Base-by-base conservation (phyloP, 495 filamentous ascomycete species). In the Talaromyces wortmannii region DNA sequence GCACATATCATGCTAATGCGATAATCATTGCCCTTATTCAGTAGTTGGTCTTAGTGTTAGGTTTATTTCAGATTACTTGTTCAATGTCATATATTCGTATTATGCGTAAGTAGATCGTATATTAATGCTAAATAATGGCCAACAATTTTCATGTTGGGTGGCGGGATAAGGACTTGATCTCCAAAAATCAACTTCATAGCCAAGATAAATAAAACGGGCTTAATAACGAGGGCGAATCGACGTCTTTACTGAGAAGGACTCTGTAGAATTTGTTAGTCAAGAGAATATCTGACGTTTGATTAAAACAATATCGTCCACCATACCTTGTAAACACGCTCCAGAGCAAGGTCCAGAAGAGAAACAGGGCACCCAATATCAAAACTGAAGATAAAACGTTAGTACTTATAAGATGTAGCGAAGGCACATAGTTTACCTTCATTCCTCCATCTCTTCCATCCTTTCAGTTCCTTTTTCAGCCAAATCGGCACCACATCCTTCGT, bases 401-500 rank as follows among this genome's bases (percentile, higher is more conserved):
- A 10, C 33, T 42, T 31, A n/a, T 33, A 15, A 16, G 4, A n/a
- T 4, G 42, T 5, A 12, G 4, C 18, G 17, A 55, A 7, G 12
- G 7, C 5, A 10, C 11, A 15, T 32, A 49, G 30, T 31, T 12
- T 11, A 55, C 53, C 53, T 29, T 48, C 53, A 49, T 48, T 29
- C 30, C 31, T 49, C 31, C 13, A 12, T 13, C 16, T 12, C n/a
- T 31, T 50, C 32, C 15, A 43, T 13, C 16, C 8, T 31, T 18
- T 31, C 29, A 50, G 48, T 18, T 12, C 59, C 50, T 68, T 69
- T 48, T 68, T 69, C 48, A 71, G 51, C 72, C 74, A 74, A n/a
- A 54, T 56, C 1, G 68, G 58, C 11, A 72, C 53, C 43, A 70
- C 33, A 52, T 67, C 63, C 10, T 55, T 59, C 48, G 62, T 65